Conservation (phyloP, 2,329 filamentous ascomycete species). For the Colletotrichum sp. region DNA sequence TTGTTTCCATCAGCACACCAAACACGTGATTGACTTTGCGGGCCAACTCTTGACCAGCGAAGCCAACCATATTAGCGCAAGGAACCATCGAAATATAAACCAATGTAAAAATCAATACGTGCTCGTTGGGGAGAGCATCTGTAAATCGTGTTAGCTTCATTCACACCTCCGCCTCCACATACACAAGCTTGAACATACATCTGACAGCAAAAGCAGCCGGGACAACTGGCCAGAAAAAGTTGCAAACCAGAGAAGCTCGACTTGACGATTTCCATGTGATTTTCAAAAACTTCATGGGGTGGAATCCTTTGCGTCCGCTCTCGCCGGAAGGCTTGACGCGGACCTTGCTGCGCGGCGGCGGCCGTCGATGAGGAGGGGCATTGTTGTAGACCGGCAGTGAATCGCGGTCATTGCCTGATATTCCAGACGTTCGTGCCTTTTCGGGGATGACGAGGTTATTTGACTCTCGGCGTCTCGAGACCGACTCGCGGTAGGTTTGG, state of each 20-base stretch:
- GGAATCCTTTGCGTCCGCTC: slow-evolving; percentile 70
- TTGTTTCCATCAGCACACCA: slow-evolving; percentile 66
- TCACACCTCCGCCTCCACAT: background rate
- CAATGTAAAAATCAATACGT: slow-evolving; percentile 71
- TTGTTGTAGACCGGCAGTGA: slow-evolving; percentile 12
- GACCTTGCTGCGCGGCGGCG: slow-evolving; percentile 42
- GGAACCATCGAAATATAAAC: slow-evolving; percentile 82
- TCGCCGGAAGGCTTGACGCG: slow-evolving; percentile 42
- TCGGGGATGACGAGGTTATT: background rate
- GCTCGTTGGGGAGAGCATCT: slow-evolving; percentile 41
- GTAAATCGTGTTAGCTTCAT: background rate
- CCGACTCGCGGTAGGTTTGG: slow-evolving; percentile 12
- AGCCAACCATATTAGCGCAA: slow-evolving; percentile 76
- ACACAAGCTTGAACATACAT: slow-evolving; percentile 29
- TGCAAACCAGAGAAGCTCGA: slow-evolving; percentile 67
- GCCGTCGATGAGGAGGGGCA: background rate
- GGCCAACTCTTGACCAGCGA: slow-evolving; percentile 65
- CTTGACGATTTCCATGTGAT: slow-evolving; percentile 71
- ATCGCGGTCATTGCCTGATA: background rate
- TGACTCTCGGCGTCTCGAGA: slow-evolving; percentile 5
- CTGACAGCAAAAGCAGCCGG: slow-evolving; percentile 72
- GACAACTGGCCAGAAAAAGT: slow-evolving; percentile 77
- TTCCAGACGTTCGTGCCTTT: slow-evolving; percentile 1
- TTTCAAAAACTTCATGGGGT: slow-evolving; percentile 66
- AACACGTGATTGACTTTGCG: slow-evolving; percentile 78